These are phyloP conservation scores for Penicillium frequentans DNA, from an alignment of 2,329 filamentous ascomycete genomes.

Conservation along the genomic window DNA sequence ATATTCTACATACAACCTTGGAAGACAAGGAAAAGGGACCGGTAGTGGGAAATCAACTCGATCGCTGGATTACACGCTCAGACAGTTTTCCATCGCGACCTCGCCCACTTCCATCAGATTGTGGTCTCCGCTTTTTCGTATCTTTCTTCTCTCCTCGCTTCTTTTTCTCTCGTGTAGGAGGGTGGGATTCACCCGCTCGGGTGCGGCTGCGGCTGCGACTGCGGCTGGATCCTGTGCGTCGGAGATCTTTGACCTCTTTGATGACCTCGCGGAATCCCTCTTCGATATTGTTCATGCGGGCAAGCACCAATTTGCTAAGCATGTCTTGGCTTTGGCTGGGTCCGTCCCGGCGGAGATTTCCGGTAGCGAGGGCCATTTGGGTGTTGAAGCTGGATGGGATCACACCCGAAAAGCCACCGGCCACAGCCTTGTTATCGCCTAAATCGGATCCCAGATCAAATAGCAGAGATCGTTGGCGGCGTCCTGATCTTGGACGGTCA, in stretches of 20 bases:
- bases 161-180: constrained; percentile 25
- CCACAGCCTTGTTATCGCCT: constrained; percentile 61
- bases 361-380: constrained; percentile 72
- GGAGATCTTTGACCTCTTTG: constrained; percentile 68
- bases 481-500: constrained; percentile 32
- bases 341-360: constrained; percentile 52
- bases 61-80: not conserved
- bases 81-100: constrained; percentile 18
- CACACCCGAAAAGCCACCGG: constrained; percentile 61
- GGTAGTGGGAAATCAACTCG: not conserved
- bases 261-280: constrained; percentile 88
- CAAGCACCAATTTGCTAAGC: constrained; percentile 76
- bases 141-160: constrained; percentile 29
- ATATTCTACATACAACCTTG: not conserved
- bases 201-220: constrained; percentile 34
- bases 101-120: constrained; percentile 17
- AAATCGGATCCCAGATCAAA: constrained; percentile 73
- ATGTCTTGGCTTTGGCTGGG: constrained; percentile 65
- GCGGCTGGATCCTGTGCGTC: constrained; percentile 47
- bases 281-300: constrained; percentile 89
- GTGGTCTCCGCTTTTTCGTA: constrained; percentile 15
- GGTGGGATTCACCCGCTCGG: constrained; percentile 26
- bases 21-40: not conserved
- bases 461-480: constrained; percentile 64
- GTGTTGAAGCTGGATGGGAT: constrained; percentile 77